phyloP scores from a whole-genome alignment of 225 moss, liverwort and hornwort genomes.

The Marchantia polymorpha region DNA sequence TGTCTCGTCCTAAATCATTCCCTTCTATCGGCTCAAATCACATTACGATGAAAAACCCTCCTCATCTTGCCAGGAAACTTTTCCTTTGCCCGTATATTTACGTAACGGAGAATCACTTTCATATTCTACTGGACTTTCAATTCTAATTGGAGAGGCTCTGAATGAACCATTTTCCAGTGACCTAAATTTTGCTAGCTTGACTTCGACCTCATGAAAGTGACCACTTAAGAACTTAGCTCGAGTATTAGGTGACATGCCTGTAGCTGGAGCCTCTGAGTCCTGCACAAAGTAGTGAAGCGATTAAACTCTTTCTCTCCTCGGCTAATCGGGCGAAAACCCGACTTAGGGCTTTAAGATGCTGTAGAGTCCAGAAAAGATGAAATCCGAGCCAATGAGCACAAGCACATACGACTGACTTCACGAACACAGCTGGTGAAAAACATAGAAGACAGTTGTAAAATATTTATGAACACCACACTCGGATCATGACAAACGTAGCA shows the following conservation, averaged over 20 bases:
- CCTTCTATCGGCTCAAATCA: neutral
- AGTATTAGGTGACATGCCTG: conserved; percentile 24
- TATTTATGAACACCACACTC: too few relatives aligned
- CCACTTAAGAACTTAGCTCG: conserved; percentile 18
- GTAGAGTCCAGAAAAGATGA: too few relatives aligned
- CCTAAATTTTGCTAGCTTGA: conserved; percentile 19
- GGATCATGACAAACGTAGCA: too few relatives aligned
- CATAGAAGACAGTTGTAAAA: neutral
- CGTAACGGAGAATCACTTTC: conserved; percentile 22
- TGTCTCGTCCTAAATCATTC: neutral
- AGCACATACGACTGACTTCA: neutral
- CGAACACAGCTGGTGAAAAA: too few relatives aligned
- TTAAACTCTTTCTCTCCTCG: conserved; percentile 3
- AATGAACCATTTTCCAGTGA: conserved; percentile 19
- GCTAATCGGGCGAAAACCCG: neutral
- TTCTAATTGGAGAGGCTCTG: conserved; percentile 22
- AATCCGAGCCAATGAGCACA: neutral
- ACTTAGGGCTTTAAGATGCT: neutral
- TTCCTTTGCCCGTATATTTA: conserved; percentile 22
- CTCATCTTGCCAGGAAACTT: conserved; percentile 23
- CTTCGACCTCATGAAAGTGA: conserved; percentile 21
- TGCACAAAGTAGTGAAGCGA: conserved; percentile 22
- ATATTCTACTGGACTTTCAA: conserved; percentile 16
- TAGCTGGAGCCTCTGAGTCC: conserved; percentile 18
- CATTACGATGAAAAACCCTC: conserved; percentile 1